phyloP scores from a whole-genome alignment of 2,329 filamentous ascomycete species.

The Pyrenophora seminiperda region DNA sequence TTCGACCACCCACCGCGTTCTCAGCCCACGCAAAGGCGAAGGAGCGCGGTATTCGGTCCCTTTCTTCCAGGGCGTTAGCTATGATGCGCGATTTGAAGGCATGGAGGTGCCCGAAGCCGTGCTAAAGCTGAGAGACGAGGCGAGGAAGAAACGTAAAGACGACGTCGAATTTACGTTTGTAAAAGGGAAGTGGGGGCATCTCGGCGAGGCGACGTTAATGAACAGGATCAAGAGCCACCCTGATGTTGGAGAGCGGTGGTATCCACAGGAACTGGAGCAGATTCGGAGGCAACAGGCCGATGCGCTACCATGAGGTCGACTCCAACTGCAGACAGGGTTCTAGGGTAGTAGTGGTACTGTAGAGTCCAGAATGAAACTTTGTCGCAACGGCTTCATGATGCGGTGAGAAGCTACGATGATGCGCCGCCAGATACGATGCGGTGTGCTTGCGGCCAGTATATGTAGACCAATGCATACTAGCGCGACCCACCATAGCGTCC shows the following conservation, averaged over 20 bases:
- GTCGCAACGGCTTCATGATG: slow-evolving; percentile 7
- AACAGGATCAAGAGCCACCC: slow-evolving; percentile 87
- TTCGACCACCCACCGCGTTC: slow-evolving; percentile 79
- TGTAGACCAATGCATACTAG: slow-evolving; percentile 3
- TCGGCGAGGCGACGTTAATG: slow-evolving; percentile 83
- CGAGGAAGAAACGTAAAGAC: slow-evolving; percentile 63
- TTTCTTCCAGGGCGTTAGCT: slow-evolving; percentile 85
- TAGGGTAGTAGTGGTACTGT: slow-evolving; percentile 3
- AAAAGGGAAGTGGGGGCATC: slow-evolving; percentile 66
- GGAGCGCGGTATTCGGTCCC: slow-evolving; percentile 80
- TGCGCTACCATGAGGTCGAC: background rate
- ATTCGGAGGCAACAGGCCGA: slow-evolving; percentile 50
- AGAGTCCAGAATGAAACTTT: slow-evolving; percentile 5
- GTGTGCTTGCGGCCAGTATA: slow-evolving; percentile 13
- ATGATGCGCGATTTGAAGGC: slow-evolving; percentile 79
- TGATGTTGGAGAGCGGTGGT: slow-evolving; percentile 81
- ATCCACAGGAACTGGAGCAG: slow-evolving; percentile 52
- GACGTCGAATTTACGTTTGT: slow-evolving; percentile 89
- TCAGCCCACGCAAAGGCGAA: slow-evolving; percentile 71
- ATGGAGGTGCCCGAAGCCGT: slow-evolving; percentile 71
- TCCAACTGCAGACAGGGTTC: background rate
- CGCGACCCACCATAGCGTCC: background rate
- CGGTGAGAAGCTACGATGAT: slow-evolving; percentile 12
- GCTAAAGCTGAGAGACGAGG: slow-evolving; percentile 63
- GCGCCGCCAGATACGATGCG: slow-evolving; percentile 9